phyloP scores from a whole-genome alignment of 495 filamentous ascomycete genomes.

The Penicillium ucsense region DNA sequence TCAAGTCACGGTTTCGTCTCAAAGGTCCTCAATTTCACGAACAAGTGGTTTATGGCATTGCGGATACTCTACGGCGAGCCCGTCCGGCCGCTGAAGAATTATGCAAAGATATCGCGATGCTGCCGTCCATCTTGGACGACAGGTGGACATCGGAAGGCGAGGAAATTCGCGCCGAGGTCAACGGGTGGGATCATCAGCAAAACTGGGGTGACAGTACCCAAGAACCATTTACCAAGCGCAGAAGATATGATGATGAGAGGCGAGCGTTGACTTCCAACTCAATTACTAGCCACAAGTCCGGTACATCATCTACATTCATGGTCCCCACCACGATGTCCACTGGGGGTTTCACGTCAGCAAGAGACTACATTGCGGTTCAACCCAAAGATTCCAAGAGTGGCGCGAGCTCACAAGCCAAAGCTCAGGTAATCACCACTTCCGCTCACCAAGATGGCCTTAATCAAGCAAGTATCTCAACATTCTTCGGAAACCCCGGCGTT shows the following conservation, averaged over 20 bases:
- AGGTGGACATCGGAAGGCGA: conserved; percentile 53
- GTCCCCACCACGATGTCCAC: conserved; percentile 26
- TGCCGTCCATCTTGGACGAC: conserved; percentile 50
- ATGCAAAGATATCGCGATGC: conserved; percentile 29
- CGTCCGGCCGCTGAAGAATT: conserved; percentile 43
- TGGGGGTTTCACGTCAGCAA: conserved; percentile 35
- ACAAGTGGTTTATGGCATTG: conserved; percentile 46
- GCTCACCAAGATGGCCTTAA: conserved; percentile 19
- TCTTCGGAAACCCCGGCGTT: conserved; percentile 22
- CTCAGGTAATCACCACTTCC: conserved; percentile 7
- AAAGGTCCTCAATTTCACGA: conserved; percentile 49
- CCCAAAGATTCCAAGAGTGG: conserved; percentile 1
- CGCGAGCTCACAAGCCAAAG: conserved; percentile 7
- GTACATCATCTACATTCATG: conserved; percentile 21
- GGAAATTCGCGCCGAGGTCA: conserved; percentile 30
- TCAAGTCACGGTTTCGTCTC: conserved; percentile 40
- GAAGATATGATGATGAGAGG: conserved; percentile 21
- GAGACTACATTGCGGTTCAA: conserved; percentile 29
- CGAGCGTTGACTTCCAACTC: conserved; percentile 15
- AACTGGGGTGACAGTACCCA: conserved; percentile 6
- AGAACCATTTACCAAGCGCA: conserved; percentile 26
- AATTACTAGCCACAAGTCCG: conserved; percentile 19
- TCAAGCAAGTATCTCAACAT: conserved; percentile 33
- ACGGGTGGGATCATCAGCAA: conserved; percentile 25
- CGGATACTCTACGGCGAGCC: conserved; percentile 51